phyloP scores from a whole-genome alignment of 208 protist species.

The Leishmania arabica region DNA sequence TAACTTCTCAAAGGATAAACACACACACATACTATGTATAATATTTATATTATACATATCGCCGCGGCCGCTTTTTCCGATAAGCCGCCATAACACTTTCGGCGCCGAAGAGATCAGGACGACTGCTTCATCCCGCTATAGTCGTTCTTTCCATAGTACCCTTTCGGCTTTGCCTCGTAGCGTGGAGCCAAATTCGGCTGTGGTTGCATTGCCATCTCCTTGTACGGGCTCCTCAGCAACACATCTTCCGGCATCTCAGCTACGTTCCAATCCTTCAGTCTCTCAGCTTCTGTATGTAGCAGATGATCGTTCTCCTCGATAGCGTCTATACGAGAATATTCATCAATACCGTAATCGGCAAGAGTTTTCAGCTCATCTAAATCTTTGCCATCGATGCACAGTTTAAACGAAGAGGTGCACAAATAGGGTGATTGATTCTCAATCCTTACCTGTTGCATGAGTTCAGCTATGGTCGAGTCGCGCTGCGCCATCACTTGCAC shows the following conservation, averaged over 20 bases:
- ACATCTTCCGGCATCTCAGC: slow-evolving; percentile 76
- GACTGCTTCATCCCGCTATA: slow-evolving; percentile 84
- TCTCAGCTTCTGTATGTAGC: slow-evolving; percentile 47
- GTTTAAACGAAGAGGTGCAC: slow-evolving; percentile 59
- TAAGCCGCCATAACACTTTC: background rate
- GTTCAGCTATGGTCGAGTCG: slow-evolving; percentile 64
- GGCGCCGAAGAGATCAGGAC: slow-evolving; percentile 24
- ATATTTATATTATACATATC: background rate
- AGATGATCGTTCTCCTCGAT: slow-evolving; percentile 78
- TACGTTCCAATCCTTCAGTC: slow-evolving; percentile 84
- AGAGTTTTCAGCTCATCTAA: slow-evolving; percentile 57
- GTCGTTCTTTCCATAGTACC: slow-evolving; percentile 76
- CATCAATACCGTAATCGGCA: slow-evolving; percentile 56
- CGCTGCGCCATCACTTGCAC: slow-evolving; percentile 73
- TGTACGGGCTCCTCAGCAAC: slow-evolving; percentile 66
- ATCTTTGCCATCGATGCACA: slow-evolving; percentile 74
- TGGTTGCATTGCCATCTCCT: slow-evolving; percentile 89
- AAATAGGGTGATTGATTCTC: slow-evolving; percentile 90
- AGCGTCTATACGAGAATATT: slow-evolving; percentile 75
- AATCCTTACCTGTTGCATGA: slow-evolving; percentile 72
- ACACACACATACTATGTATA: background rate
- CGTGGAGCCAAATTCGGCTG: slow-evolving; percentile 67
- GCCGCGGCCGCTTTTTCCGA: too few species aligned
- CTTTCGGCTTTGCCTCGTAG: slow-evolving; percentile 79
- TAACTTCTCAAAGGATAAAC: background rate